phyloP scores from a whole-genome alignment of 257 asterid genomes.

The Scutellaria barbata region DNA sequence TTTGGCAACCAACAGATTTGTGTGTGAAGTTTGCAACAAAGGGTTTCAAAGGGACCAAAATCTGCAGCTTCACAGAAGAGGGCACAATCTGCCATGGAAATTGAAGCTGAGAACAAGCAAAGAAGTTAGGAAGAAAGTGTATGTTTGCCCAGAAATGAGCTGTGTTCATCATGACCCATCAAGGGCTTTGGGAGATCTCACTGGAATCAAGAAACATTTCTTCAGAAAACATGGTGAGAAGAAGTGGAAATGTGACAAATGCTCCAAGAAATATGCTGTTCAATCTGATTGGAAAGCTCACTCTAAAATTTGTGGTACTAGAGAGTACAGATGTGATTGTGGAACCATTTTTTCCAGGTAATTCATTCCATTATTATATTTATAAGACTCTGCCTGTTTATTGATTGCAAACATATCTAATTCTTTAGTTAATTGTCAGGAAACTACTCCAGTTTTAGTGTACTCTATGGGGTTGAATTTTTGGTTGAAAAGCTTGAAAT shows the following conservation, averaged over 20 bases:
- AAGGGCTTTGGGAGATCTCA: constrained; percentile 87
- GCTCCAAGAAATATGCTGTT: constrained; percentile 84
- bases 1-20: constrained; percentile 83
- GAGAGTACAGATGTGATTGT: constrained; percentile 91
- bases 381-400: too few species aligned
- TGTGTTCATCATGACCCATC: constrained; percentile 91
- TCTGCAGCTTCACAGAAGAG: constrained; percentile 89
- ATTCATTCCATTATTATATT: neutral
- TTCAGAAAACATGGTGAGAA: constrained; percentile 91
- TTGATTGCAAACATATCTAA: neutral
- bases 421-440: too few species aligned
- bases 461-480: too few species aligned
- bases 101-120: constrained; percentile 73
- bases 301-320: constrained; percentile 86
- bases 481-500: too few species aligned
- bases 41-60: constrained; percentile 95
- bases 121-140: constrained; percentile 70
- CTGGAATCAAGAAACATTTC: constrained; percentile 92
- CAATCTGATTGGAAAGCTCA: constrained; percentile 97
- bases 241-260: constrained; percentile 88
- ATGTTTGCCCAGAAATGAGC: constrained; percentile 76
- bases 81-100: constrained; percentile 96
- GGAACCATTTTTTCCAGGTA: constrained; percentile 94
- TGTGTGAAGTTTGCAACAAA: constrained; percentile 86
- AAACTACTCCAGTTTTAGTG: too few species aligned